Conservation (phyloP, 345 rosid genomes). For the Rhodamnia rubescens region DNA sequence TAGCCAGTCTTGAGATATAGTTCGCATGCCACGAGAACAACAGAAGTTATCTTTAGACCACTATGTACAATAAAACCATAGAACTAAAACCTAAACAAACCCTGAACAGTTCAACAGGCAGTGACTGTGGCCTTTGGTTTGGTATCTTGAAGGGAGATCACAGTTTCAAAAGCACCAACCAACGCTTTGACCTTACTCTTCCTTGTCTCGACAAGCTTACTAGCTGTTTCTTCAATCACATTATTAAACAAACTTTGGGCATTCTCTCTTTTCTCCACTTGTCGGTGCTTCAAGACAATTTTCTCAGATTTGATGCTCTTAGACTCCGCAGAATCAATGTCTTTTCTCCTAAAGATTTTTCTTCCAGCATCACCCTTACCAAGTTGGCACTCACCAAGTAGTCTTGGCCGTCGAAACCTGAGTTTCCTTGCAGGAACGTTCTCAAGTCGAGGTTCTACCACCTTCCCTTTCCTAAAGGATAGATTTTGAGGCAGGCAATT, state of each 20-base stretch:
- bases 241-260: constrained; percentile 38
- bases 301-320: constrained; percentile 15
- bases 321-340: constrained; percentile 1
- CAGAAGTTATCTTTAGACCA: background rate
- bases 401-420: constrained; percentile 37
- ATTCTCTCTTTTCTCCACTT: constrained; percentile 32
- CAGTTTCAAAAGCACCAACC: constrained; percentile 83
- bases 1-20: background rate
- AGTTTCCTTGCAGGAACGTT: constrained; percentile 31
- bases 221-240: constrained; percentile 75
- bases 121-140: constrained; percentile 17
- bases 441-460: constrained; percentile 32
- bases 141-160: constrained; percentile 58
- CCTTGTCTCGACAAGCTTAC: constrained; percentile 44
- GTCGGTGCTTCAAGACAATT: constrained; percentile 38
- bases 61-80: background rate
- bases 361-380: constrained; percentile 11
- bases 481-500: constrained; percentile 6
- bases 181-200: constrained; percentile 79
- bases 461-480: constrained; percentile 47
- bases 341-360: constrained; percentile 11
- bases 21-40: background rate
- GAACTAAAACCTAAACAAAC: background rate
- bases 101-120: background rate
- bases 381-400: constrained; percentile 15